These are phyloP conservation scores for Pichia sp. DNA, from an alignment of 1,139 yeast species.

Conservation along the genomic window DNA sequence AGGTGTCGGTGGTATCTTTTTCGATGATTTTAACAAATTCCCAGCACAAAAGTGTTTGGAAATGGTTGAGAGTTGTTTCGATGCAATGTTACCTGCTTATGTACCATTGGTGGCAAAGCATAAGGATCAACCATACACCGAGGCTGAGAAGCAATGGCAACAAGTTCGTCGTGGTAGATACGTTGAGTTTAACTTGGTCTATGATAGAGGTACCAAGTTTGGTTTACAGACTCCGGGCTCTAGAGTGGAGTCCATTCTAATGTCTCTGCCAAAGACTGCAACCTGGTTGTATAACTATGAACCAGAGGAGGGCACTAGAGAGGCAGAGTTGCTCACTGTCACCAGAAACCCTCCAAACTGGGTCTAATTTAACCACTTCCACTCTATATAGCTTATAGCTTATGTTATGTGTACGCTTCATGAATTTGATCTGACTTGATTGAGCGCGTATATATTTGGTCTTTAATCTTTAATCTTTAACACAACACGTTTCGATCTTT, in stretches of 20 bases:
- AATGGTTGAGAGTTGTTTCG: constrained; percentile 73
- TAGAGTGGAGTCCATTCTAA: constrained; percentile 83
- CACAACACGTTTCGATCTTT: too few relatives aligned
- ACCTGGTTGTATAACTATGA: constrained; percentile 86
- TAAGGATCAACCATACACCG: constrained; percentile 66
- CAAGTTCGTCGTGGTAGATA: constrained; percentile 92
- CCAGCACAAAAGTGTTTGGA: constrained; percentile 65
- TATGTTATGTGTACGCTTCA: too few relatives aligned
- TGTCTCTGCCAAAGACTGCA: constrained; percentile 87
- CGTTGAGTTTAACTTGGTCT: constrained; percentile 91
- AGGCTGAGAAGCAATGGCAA: constrained; percentile 87
- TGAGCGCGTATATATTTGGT: too few relatives aligned
- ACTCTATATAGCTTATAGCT: too few relatives aligned
- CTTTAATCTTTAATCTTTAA: too few relatives aligned
- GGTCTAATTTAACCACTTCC: too few relatives aligned
- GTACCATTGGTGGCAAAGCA: constrained; percentile 67
- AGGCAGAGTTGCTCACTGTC: constrained; percentile 62
- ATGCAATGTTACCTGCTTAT: constrained; percentile 84
- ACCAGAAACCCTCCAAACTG: constrained; percentile 74
- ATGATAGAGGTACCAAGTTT: constrained; percentile 95
- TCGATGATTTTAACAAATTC: constrained; percentile 78
- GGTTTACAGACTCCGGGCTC: constrained; percentile 96
- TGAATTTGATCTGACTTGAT: too few relatives aligned
- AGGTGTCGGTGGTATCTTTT: constrained; percentile 96
- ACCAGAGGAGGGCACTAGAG: constrained; percentile 76